Evolutionary conservation across 345 rosid species (phyloP), one percentile per base, ranked within the genome.

Genomic region (Corchorus olitorius): DNA sequence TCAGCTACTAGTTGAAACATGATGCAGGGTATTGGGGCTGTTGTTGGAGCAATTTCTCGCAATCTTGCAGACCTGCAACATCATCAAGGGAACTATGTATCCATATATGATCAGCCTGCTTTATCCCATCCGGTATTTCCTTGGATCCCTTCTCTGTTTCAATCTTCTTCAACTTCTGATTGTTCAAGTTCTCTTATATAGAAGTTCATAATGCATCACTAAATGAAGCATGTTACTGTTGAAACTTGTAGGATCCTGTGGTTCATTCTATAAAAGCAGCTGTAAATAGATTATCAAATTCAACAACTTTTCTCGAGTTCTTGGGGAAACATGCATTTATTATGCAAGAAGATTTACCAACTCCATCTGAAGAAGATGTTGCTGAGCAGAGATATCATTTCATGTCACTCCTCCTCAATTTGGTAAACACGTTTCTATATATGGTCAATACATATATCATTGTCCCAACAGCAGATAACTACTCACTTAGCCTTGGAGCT

Each of bases 291-390:
- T 76, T 90, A 55, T 81, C 90, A 14, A 65, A 92, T 83, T 90
- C 97, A 65, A 89, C 97, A 37, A 89, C 81, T 72, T 90, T 89
- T 81, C 89, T 89, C 8, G 86, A 85, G 81, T 92, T 86, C 78
- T 58, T 92, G 87, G 97, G 89, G 55, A 88, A 89, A 66, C 97
- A 92, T 88, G 94, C 97, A n/a, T 84, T 90, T 76, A 90, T 90
- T 59, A 67, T 89, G 87, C 85, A 87, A 74, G 89, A 90, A 53
- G 94, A 90, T 69, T 81, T 89, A 72, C 90, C 87, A n/a, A 56
- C 81, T 77, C 84, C 89, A 50, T 69, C 78, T 10, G 94, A 86
- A 75, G 94, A 88, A 76, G 76, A 73, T 54, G 80, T 39, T 33
- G 86, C 77, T 67, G 94, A 90, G 76, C 64, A 87, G 76, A 88